Percentiles rank a stretch among this genome's conserved stretches.
Conservation (phyloP, 768 basidiomycete species). For the Tulasnella sp. region DNA sequence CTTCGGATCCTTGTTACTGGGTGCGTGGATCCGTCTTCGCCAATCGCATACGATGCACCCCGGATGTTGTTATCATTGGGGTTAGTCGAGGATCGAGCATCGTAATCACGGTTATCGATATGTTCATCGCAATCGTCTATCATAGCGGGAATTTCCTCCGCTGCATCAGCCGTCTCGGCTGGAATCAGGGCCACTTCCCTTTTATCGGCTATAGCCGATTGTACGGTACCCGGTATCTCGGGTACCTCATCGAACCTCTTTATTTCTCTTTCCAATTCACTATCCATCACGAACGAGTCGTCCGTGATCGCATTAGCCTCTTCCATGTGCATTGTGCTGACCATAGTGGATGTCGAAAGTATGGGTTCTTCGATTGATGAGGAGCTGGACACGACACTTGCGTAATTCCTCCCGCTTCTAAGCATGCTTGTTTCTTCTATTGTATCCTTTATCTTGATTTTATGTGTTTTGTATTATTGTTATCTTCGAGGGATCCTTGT, state of each 20-base stretch:
- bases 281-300: background rate
- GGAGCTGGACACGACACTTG: no score
- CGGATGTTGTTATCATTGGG: no score
- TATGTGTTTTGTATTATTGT: background rate
- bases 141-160: background rate
- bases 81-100: no score
- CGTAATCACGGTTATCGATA: no score
- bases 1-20: no score
- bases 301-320: background rate
- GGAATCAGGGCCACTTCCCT: background rate
- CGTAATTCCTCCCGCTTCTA: no score
- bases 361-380: no score
- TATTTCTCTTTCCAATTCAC: background rate
- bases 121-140: no score
- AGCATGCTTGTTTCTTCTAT: background rate
- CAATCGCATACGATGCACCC: no score
- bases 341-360: background rate
- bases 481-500: background rate
- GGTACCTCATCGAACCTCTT: background rate
- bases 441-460: background rate
- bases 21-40: no score
- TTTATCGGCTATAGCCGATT: no score
- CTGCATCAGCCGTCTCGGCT: background rate
- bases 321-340: background rate
- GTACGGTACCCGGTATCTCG: background rate